Evolutionary conservation across 306 rosid genomes (phyloP).

Genomic region (Castanopsis chinensis): DNA sequence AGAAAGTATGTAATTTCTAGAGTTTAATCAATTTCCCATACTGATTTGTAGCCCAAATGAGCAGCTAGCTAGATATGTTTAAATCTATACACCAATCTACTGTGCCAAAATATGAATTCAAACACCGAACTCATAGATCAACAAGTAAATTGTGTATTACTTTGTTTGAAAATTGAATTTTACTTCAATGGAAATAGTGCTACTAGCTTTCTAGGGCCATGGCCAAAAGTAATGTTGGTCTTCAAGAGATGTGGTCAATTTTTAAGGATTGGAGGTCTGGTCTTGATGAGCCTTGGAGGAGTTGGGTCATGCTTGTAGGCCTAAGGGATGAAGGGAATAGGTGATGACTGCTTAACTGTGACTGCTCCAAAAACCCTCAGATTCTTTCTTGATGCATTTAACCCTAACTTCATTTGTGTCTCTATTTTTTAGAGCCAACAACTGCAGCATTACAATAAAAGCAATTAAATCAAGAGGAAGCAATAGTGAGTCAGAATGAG

Average conservation of each 20-base stretch:
- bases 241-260: slow-evolving; percentile 35
- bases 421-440: slow-evolving; percentile 49
- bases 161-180: background rate
- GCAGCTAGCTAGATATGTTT: slow-evolving; percentile 39
- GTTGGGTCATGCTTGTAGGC: slow-evolving; percentile 66
- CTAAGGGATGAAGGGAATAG: slow-evolving; percentile 41
- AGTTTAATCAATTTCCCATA: slow-evolving; percentile 34
- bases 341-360: slow-evolving; percentile 37
- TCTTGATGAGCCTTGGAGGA: slow-evolving; percentile 79
- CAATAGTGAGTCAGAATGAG: background rate
- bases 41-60: slow-evolving; percentile 17
- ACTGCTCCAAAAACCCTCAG: slow-evolving; percentile 79
- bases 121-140: slow-evolving; percentile 1
- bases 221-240: slow-evolving; percentile 79
- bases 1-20: slow-evolving; percentile 39
- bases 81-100: slow-evolving; percentile 60
- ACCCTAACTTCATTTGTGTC: slow-evolving; percentile 38
- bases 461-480: slow-evolving; percentile 7
- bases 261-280: slow-evolving; percentile 42
- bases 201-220: slow-evolving; percentile 60
- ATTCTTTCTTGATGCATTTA: slow-evolving; percentile 48
- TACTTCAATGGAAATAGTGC: slow-evolving; percentile 48
- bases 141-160: background rate
- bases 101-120: slow-evolving; percentile 30
- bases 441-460: slow-evolving; percentile 39